A percentile compares a stretch with the other conserved stretches of the same genome.
Evolutionary conservation across 2,329 filamentous ascomycete genomes (phyloP).

Genomic region (Colletotrichum lentis): DNA sequence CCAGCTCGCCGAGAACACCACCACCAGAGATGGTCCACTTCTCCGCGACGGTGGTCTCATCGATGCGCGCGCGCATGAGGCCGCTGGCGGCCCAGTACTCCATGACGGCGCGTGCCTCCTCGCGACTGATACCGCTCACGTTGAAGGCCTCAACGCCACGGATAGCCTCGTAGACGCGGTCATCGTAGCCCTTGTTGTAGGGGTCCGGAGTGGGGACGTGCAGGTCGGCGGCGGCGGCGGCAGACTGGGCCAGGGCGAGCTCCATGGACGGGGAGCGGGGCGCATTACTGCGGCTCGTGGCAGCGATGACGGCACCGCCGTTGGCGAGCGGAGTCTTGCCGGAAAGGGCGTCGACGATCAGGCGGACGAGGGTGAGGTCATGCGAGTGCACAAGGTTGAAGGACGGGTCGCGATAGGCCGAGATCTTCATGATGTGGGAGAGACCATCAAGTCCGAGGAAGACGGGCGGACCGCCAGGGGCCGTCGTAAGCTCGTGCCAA

Average conservation of each 20-base stretch:
- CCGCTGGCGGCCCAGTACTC: slow-evolving; percentile 95
- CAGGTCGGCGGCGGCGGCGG: slow-evolving; percentile 52
- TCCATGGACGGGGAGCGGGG: slow-evolving; percentile 72
- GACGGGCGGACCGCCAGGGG: slow-evolving; percentile 64
- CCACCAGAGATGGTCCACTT: slow-evolving; percentile 85
- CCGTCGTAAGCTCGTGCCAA: slow-evolving; percentile 75
- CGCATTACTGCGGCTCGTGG: slow-evolving; percentile 76
- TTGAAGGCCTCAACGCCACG: slow-evolving; percentile 61
- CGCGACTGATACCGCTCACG: slow-evolving; percentile 73
- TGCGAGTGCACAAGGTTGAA: slow-evolving; percentile 84
- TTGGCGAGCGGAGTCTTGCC: slow-evolving; percentile 68
- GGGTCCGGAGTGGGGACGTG: slow-evolving; percentile 57
- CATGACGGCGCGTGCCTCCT: slow-evolving; percentile 81
- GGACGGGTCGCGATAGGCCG: slow-evolving; percentile 76
- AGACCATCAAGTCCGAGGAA: slow-evolving; percentile 82
- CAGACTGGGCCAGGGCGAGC: slow-evolving; percentile 68
- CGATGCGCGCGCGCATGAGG: slow-evolving; percentile 74
- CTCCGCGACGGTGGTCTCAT: slow-evolving; percentile 76
- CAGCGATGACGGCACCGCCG: slow-evolving; percentile 80
- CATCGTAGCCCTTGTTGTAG: slow-evolving; percentile 65
- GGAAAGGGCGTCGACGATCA: slow-evolving; percentile 77
- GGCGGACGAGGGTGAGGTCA: slow-evolving; percentile 77
- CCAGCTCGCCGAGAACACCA: slow-evolving; percentile 86
- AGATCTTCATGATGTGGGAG: slow-evolving; percentile 80
- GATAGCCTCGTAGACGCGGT: slow-evolving; percentile 62